Base-by-base conservation (phyloP, 108 stramenopile species). In the Craspedostauros australis region DNA sequence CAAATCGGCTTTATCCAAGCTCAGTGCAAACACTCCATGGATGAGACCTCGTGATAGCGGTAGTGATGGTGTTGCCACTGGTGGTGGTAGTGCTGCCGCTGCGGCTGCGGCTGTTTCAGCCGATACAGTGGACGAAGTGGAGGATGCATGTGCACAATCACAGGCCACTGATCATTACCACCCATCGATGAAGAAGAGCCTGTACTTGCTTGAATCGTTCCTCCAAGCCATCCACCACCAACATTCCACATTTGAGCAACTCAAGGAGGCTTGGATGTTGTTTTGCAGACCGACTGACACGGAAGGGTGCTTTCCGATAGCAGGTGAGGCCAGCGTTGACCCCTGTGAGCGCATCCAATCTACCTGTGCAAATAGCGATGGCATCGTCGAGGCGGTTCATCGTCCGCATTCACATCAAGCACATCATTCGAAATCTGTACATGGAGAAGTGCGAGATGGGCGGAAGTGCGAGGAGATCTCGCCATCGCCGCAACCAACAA, bases 141-240 rank as follows among this genome's bases (percentile, higher is more conserved):
- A 19, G 28, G 2, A 15, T 36, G 6, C 3, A 9, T 25, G 6
- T 41, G 18, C 9, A 28, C 19, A 19, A 22, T 50, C n/a, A 12
- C 27, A 31, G 33, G 2, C 19, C 27, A 23, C 38, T 14, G 54
- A 63, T 30, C 20, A 63, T 2, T 73, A 33, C 50, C 53, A 62
- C 22, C 33, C 46, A 15, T 54, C 37, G 4, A 75, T 75, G 73
- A 75, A 59, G 32, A 75, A 75, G 33, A 63, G 50, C n/a, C 12
- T 75, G 11, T 44, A 23, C 6, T 63, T 56, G 12, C n/a, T 75
- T n/a, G 73, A 75, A 47, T 53, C 40, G 9, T 68, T 68, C 51
- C 41, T 75, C 5, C 45, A 55, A 26, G 14, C 8, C 14, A 2
- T 41, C 20, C 11, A 38, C 34, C 16, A 15, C 14, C 15, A 44